Percentiles rank a stretch among this genome's conserved stretches.
phyloP scores from a whole-genome alignment of 208 protist genomes.

The Histomonas meleagridis region DNA sequence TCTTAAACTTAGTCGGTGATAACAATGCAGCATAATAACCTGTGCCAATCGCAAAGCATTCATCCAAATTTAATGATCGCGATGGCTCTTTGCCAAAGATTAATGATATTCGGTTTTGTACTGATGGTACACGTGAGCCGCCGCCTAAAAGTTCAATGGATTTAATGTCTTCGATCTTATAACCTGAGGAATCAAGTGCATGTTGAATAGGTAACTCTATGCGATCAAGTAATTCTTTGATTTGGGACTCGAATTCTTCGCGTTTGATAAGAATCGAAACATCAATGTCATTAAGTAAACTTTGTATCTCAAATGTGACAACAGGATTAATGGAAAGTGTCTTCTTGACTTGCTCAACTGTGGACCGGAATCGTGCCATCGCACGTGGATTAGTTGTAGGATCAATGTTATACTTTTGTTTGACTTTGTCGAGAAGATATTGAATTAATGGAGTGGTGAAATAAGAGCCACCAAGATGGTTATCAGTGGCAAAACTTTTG shows the following conservation, averaged over 20 bases:
- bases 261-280: conserved; percentile 36
- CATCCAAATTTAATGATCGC: not conserved
- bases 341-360: conserved; percentile 40
- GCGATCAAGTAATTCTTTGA: not conserved
- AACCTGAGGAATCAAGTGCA: not conserved
- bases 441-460: conserved; percentile 35
- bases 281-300: conserved; percentile 42
- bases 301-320: conserved; percentile 44
- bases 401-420: conserved; percentile 38
- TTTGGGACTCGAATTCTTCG: conserved; percentile 39
- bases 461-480: conserved; percentile 36
- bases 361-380: not conserved
- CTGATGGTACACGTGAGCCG: conserved; percentile 38
- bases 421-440: conserved; percentile 39
- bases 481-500: not conserved
- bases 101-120: not conserved
- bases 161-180: conserved; percentile 38
- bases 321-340: conserved; percentile 41
- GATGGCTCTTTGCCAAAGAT: conserved; percentile 22
- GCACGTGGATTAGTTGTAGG: conserved; percentile 29
- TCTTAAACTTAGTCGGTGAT: not conserved
- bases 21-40: not conserved
- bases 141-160: conserved; percentile 44
- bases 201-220: conserved; percentile 41
- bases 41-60: not conserved